Base-by-base conservation (phyloP, 805 yeast genomes). In the Tetrapisispora fleetii region DNA sequence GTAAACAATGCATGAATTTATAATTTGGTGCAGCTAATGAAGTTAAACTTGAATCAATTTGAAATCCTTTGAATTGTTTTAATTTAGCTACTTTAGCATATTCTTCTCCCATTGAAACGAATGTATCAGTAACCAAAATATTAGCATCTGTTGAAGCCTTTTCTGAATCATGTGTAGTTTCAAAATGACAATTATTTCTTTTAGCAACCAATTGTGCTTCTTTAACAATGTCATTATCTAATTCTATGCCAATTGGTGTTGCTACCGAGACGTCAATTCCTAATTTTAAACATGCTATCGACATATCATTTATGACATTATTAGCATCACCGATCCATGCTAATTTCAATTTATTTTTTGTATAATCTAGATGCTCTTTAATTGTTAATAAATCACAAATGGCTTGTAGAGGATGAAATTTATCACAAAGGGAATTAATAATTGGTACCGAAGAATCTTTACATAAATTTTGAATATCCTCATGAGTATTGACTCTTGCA, bases 61-160 rank as follows among this genome's bases (percentile, higher is more conserved):
- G 96, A 75, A 82, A 93, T 1, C 95, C 96, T 16, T 72, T 75
- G 64, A 93, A 93, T 68, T 88, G 90, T 59, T 80, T 73, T 57
- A 93, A 71, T 54, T 90, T 85, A 49, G 74, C 71, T 44, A 65
- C 72, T 54, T 80, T 85, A 64, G 90, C 90, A 4, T 77, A 70
- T 67, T 93, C 99, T 72, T 93, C 90, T 49, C 99, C 99, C 99
- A 93, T 93, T 1, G 98, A 91, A 22, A 93, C 80, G 81, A 95
- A 93, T 3, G 99, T 93, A 60, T 93, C 99, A 16, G 99, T 93
- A 41, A 91, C 98, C 35, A 93, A 67, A 38, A 93, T 74, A 60
- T 91, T 79, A 4, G 98, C 88, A 55, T 75, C 73, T 47, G 74
- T 72, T 45, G 88, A 78, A 1, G 97, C 96, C 24, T 60, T 72